These are phyloP conservation scores for Fusarium papillatum DNA, from an alignment of 2,329 filamentous ascomycete species.

Conservation along the genomic window DNA sequence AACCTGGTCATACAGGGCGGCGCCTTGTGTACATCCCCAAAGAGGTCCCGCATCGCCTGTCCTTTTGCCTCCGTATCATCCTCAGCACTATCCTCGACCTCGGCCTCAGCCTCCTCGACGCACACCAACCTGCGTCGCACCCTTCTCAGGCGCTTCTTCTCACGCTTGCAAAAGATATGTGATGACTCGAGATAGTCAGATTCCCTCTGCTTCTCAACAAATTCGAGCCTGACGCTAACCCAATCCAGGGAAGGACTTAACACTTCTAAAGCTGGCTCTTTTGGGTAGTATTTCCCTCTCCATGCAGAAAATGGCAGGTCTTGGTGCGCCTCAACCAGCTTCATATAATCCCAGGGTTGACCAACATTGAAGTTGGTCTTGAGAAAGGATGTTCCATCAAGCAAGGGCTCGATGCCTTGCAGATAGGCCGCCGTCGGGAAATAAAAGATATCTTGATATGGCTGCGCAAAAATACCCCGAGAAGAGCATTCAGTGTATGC, in stretches of 20 bases:
- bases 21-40: neutral
- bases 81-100: neutral
- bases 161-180: neutral
- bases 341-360: neutral
- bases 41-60: neutral
- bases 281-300: neutral
- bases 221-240: neutral
- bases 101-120: neutral
- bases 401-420: neutral
- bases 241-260: neutral
- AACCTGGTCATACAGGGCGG: neutral
- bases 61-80: neutral
- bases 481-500: neutral
- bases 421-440: neutral
- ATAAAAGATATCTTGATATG: neutral
- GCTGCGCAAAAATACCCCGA: neutral
- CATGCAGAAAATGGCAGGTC: neutral
- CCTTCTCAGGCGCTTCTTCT: neutral
- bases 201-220: neutral
- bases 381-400: neutral
- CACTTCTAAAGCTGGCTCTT: neutral
- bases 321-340: neutral
- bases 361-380: constrained; percentile 15
- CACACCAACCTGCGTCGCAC: neutral
- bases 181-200: neutral